phyloP scores from a whole-genome alignment of 768 basidiomycete genomes.

The Galerina sulciceps region DNA sequence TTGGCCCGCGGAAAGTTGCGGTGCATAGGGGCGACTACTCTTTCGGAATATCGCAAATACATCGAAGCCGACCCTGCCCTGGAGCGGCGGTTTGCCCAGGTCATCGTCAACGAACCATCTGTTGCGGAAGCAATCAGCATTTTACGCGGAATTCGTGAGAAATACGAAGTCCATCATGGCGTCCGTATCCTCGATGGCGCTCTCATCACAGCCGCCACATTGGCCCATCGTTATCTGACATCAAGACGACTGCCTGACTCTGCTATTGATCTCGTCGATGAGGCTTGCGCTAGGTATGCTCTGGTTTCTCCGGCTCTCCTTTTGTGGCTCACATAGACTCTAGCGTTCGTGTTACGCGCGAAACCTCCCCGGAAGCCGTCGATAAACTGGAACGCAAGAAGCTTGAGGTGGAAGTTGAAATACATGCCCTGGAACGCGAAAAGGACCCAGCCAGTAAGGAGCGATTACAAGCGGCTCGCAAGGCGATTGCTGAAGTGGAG shows the following conservation, averaged over 20 bases:
- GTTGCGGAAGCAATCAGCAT: slow-evolving; percentile 93
- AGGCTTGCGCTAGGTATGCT: slow-evolving; percentile 83
- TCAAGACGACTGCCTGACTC: slow-evolving; percentile 79
- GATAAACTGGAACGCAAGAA: slow-evolving; percentile 89
- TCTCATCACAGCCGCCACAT: slow-evolving; percentile 84
- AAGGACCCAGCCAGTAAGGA: slow-evolving; percentile 90
- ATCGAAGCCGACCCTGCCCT: slow-evolving; percentile 93
- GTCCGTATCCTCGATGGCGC: slow-evolving; percentile 89
- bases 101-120: slow-evolving; percentile 87
- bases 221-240: slow-evolving; percentile 93
- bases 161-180: slow-evolving; percentile 92
- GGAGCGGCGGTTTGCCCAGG: slow-evolving; percentile 92
- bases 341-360: slow-evolving; percentile 88
- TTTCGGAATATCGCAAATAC: slow-evolving; percentile 90
- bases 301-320: neutral
- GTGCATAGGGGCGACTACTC: slow-evolving; percentile 89
- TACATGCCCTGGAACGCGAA: slow-evolving; percentile 92
- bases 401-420: slow-evolving; percentile 92
- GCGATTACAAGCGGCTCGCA: slow-evolving; percentile 72
- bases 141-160: slow-evolving; percentile 91
- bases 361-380: slow-evolving; percentile 93
- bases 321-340: slow-evolving; percentile 1
- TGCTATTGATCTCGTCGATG: slow-evolving; percentile 92
- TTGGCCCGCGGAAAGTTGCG: slow-evolving; percentile 81
- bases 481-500: slow-evolving; percentile 81